A percentile compares a stretch with the other conserved stretches of the same genome.
phyloP scores from a whole-genome alignment of 148 eudicot genomes.

The Polygonum maritimum region DNA sequence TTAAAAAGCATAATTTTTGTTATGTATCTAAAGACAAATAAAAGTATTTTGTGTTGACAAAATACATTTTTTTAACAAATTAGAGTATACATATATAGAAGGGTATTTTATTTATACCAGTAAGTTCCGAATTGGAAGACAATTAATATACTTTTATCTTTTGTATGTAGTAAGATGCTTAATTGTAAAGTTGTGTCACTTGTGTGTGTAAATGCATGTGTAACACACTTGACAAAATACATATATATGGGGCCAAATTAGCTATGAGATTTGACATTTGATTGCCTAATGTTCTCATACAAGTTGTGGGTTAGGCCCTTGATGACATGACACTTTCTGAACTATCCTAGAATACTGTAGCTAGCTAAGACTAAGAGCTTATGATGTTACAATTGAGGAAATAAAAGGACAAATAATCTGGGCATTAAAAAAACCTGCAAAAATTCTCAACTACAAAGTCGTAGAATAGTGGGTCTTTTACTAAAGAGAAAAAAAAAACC shows the following conservation, averaged over 20 bases:
- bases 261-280: background rate
- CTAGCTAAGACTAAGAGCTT: background rate
- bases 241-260: background rate
- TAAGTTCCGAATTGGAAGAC: background rate
- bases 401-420: background rate
- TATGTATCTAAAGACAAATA: too few species aligned
- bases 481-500: constrained; percentile 15
- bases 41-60: too few species aligned
- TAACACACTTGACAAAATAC: background rate
- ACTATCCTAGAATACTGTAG: background rate
- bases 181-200: too few species aligned
- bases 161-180: too few species aligned
- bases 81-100: background rate
- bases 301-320: background rate
- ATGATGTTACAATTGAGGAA: background rate
- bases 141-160: too few species aligned
- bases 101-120: background rate
- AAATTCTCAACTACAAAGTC: background rate
- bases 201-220: too few species aligned
- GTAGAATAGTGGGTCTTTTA: constrained; percentile 3
- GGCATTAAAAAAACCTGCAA: background rate
- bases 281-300: background rate
- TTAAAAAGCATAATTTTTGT: too few species aligned
- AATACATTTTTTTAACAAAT: too few species aligned
- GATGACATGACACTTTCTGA: constrained; percentile 2